A percentile compares a stretch with the other conserved stretches of the same genome.
Conservation (phyloP, 352 stramenopile genomes). For the Globisporangium cylindrosporum region DNA sequence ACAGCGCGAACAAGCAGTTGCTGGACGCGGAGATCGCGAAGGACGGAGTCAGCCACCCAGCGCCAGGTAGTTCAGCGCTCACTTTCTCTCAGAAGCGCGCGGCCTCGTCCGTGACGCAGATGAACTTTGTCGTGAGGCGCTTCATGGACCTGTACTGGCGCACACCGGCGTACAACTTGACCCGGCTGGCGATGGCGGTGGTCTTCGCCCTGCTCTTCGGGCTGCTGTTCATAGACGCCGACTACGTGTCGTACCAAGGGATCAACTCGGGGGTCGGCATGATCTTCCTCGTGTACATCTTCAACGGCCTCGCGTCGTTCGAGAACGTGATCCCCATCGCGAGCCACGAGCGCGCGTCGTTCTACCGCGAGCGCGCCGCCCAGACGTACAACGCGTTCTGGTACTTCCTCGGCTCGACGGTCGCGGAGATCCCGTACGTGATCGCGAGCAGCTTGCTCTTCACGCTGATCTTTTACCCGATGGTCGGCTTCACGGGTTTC, state of each 20-base stretch:
- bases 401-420: conserved; percentile 54
- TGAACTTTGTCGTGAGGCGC: conserved; percentile 1
- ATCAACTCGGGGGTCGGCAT: conserved; percentile 65
- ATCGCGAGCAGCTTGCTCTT: conserved; percentile 29
- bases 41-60: not conserved
- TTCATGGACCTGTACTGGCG: conserved; percentile 81
- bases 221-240: conserved; percentile 36
- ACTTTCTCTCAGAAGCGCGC: conserved; percentile 8
- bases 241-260: conserved; percentile 49
- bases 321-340: not conserved
- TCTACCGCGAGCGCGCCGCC: conserved; percentile 73
- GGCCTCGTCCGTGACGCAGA: conserved; percentile 1
- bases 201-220: conserved; percentile 36
- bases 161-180: conserved; percentile 85
- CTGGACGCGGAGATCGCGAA: not conserved
- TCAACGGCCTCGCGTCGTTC: conserved; percentile 5
- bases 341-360: conserved; percentile 25
- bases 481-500: conserved; percentile 32
- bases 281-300: conserved; percentile 1
- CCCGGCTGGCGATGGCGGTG: conserved; percentile 43
- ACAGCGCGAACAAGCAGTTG: not conserved
- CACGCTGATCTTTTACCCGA: conserved; percentile 60
- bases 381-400: conserved; percentile 62
- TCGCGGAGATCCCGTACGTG: conserved; percentile 43
- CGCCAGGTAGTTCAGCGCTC: not conserved